These are phyloP conservation scores for Pythium periplocum DNA, from an alignment of 352 stramenopile species.

Conservation along the genomic window DNA sequence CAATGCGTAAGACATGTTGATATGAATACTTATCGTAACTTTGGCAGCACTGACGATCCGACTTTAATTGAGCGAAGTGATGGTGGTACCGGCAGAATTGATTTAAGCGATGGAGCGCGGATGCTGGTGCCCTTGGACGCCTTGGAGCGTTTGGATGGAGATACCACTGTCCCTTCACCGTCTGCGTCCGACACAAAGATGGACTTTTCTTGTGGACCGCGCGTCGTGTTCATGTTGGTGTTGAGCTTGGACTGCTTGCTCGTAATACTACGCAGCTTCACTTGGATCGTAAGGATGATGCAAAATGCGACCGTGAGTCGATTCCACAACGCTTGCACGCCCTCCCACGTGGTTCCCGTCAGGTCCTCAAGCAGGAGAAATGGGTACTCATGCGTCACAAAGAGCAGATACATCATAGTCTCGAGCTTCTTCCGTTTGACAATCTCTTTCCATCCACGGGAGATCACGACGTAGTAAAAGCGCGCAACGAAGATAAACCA, in stretches of 20 bases:
- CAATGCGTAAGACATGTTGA: too few species aligned
- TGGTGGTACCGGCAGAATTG: too few species aligned
- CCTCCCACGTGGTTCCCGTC: slow-evolving; percentile 9
- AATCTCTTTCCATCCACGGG: slow-evolving; percentile 1
- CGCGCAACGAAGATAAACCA: slow-evolving; percentile 15
- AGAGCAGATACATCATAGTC: slow-evolving; percentile 23
- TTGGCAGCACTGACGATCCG: too few species aligned
- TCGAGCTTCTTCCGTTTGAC: slow-evolving; percentile 13
- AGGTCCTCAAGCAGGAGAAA: slow-evolving; percentile 16
- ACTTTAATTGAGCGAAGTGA: too few species aligned
- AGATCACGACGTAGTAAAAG: slow-evolving; percentile 18
- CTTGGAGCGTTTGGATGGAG: too few species aligned
- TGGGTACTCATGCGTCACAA: slow-evolving; percentile 31
- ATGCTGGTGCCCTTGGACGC: too few species aligned
- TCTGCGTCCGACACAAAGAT: too few species aligned
- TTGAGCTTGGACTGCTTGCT: slow-evolving; percentile 3
- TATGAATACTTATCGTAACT: too few species aligned
- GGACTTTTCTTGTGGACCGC: background rate
- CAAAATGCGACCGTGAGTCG: slow-evolving; percentile 14
- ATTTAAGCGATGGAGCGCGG: too few species aligned
- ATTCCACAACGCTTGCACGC: slow-evolving; percentile 11
- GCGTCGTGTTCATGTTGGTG: background rate
- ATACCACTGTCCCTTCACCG: too few species aligned
- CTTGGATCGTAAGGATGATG: slow-evolving; percentile 11
- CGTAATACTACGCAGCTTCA: slow-evolving; percentile 6